phyloP scores from a whole-genome alignment of 768 basidiomycete species.

The Collybia nuda region DNA sequence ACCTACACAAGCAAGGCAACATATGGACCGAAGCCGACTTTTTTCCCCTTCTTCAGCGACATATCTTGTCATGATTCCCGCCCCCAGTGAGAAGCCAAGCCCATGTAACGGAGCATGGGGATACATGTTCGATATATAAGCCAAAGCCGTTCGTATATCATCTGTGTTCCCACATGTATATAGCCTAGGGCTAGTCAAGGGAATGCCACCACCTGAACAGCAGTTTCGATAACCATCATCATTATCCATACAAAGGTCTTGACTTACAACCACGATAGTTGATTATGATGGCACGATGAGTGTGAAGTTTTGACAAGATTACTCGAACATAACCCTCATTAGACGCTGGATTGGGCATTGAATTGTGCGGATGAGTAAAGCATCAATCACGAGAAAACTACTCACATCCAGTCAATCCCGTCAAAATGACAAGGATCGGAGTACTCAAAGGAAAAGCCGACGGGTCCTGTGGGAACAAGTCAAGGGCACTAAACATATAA shows the following conservation, averaged over 20 bases:
- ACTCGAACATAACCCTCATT: constrained; percentile 77
- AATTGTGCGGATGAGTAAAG: background rate
- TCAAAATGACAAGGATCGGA: constrained; percentile 40
- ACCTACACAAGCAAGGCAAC: constrained; percentile 62
- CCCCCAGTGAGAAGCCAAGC: constrained; percentile 81
- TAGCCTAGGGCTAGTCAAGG: constrained; percentile 65
- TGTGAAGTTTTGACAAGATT: constrained; percentile 64
- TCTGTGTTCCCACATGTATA: constrained; percentile 77
- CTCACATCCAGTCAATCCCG: constrained; percentile 31
- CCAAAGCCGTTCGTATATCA: constrained; percentile 67
- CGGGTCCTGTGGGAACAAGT: constrained; percentile 39
- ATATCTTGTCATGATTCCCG: constrained; percentile 76
- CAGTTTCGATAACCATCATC: constrained; percentile 5
- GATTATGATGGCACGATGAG: constrained; percentile 72
- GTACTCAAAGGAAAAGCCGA: constrained; percentile 18
- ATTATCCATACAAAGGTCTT: background rate
- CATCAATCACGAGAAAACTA: no score
- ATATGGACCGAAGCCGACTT: constrained; percentile 53
- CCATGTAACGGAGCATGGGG: constrained; percentile 73
- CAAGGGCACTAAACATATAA: constrained; percentile 36
- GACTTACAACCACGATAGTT: constrained; percentile 76
- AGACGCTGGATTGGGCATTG: constrained; percentile 41
- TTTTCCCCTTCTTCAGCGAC: constrained; percentile 65
- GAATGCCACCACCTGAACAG: constrained; percentile 66
- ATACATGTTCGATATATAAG: constrained; percentile 59